Conservation (phyloP, 352 stramenopile genomes). For the Pythium sukuiense region DNA sequence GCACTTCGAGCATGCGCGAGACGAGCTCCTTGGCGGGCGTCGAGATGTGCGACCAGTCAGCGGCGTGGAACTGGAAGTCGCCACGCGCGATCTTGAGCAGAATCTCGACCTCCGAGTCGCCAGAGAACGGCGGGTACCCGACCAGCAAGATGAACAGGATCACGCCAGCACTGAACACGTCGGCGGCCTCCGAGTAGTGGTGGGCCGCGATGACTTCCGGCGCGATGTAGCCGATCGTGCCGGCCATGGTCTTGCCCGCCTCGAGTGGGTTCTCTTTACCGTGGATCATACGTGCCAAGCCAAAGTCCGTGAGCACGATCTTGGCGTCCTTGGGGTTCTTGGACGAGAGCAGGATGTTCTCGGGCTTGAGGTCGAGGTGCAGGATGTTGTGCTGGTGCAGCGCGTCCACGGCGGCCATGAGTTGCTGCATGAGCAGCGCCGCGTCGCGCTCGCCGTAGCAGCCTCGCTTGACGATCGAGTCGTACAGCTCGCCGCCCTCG, state of each 20-base stretch:
- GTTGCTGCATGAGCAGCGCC: conserved; percentile 60
- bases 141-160: conserved; percentile 82
- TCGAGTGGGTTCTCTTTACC: conserved; percentile 65
- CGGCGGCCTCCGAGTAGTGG: conserved; percentile 61
- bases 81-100: conserved; percentile 75
- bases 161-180: conserved; percentile 81
- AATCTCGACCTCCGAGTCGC: conserved; percentile 75
- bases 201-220: conserved; percentile 72
- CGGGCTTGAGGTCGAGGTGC: conserved; percentile 77
- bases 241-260: conserved; percentile 64
- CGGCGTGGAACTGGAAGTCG: conserved; percentile 67
- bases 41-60: conserved; percentile 64
- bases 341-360: conserved; percentile 76
- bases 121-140: conserved; percentile 73
- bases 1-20: conserved; percentile 68
- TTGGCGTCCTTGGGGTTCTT: conserved; percentile 47
- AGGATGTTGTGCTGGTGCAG: conserved; percentile 79
- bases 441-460: conserved; percentile 69
- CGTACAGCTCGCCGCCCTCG: conserved; percentile 73
- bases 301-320: conserved; percentile 79
- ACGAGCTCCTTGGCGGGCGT: conserved; percentile 64
- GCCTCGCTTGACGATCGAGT: conserved; percentile 63
- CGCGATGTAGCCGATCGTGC: conserved; percentile 79
- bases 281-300: conserved; percentile 73
- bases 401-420: conserved; percentile 61